Percentiles rank a stretch among this genome's conserved stretches.
Conservation (phyloP, 192 early-diverging fungal species). For the Backusella parvicylindrica region DNA sequence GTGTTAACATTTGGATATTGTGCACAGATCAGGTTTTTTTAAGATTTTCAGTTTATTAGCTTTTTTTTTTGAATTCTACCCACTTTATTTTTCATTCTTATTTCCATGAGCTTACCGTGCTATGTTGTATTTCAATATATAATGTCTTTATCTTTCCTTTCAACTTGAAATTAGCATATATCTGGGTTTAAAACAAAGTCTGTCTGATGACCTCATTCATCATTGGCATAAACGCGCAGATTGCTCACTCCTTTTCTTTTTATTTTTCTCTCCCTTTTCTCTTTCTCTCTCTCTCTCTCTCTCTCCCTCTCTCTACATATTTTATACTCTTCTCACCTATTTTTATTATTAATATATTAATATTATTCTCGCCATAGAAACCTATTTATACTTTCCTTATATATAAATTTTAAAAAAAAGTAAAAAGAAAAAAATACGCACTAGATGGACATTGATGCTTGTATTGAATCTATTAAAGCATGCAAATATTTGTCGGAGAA, state of each 20-base stretch:
- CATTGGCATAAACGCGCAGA: not conserved
- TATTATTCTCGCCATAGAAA: not conserved
- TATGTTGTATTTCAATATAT: no score
- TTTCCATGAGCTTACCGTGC: no score
- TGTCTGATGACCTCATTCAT: conserved; percentile 3
- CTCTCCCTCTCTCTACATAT: not conserved
- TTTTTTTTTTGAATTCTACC: no score
- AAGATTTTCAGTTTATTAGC: no score
- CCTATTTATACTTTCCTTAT: not conserved
- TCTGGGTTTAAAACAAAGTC: not conserved
- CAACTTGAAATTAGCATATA: no score
- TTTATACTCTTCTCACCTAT: not conserved
- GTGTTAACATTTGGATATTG: no score
- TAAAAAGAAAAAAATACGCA: not conserved
- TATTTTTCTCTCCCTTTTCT: not conserved
- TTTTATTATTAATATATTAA: not conserved
- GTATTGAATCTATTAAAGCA: conserved; percentile 86
- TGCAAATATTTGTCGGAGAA: conserved; percentile 91
- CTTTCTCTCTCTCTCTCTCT: not conserved
- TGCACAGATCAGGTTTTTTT: no score
- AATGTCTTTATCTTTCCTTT: no score
- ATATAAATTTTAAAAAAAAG: not conserved
- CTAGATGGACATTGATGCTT: conserved; percentile 66
- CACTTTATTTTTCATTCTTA: no score
- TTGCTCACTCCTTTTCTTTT: not conserved